phyloP scores from a whole-genome alignment of 192 early-diverging fungal genomes.

The Coemansia sp. region DNA sequence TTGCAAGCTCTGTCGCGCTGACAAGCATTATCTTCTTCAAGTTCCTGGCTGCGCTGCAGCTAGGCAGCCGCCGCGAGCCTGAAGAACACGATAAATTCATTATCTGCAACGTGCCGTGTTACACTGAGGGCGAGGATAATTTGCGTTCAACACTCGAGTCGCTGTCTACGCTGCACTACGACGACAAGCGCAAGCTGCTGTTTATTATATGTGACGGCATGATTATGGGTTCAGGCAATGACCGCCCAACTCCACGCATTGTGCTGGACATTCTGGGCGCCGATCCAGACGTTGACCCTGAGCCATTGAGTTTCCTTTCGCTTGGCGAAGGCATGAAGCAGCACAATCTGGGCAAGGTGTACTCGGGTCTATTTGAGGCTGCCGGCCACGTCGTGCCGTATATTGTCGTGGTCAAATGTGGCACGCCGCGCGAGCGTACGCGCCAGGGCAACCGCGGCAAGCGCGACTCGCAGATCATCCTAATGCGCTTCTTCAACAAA shows the following conservation, averaged over 20 bases:
- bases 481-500: slow-evolving; percentile 96
- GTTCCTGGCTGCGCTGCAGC: slow-evolving; percentile 88
- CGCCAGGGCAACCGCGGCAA: slow-evolving; percentile 98
- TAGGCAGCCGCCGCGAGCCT: slow-evolving; percentile 70
- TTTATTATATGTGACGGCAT: slow-evolving; percentile 96
- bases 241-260: slow-evolving; percentile 92
- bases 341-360: slow-evolving; percentile 96
- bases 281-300: slow-evolving; percentile 79
- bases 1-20: slow-evolving; percentile 77
- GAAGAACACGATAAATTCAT: slow-evolving; percentile 91
- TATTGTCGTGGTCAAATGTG: slow-evolving; percentile 92
- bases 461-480: slow-evolving; percentile 97
- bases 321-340: slow-evolving; percentile 84
- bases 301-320: slow-evolving; percentile 81
- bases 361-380: slow-evolving; percentile 92
- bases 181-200: slow-evolving; percentile 95
- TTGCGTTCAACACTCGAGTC: slow-evolving; percentile 90
- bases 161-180: slow-evolving; percentile 83
- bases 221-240: slow-evolving; percentile 94
- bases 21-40: slow-evolving; percentile 86
- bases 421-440: slow-evolving; percentile 75
- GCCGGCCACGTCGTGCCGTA: slow-evolving; percentile 91
- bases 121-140: slow-evolving; percentile 94
- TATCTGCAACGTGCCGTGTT: slow-evolving; percentile 92
- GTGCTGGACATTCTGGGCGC: slow-evolving; percentile 96